These are phyloP conservation scores for Sequoia sempervirens DNA, from an alignment of 75 land plant genomes.

Conservation along the genomic window DNA sequence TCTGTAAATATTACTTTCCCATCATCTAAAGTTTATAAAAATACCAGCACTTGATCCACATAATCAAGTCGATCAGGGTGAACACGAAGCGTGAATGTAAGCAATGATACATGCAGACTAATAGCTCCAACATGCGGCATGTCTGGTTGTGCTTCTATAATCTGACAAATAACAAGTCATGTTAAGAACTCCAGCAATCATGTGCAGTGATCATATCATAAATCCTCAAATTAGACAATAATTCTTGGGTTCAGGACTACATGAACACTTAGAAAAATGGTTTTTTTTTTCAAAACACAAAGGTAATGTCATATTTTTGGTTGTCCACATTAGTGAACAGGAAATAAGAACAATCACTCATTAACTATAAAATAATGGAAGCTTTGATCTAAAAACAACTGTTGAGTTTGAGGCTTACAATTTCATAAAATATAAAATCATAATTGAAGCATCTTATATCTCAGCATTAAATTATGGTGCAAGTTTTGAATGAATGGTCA, in stretches of 20 bases:
- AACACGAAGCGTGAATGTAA: slow-evolving; percentile 87
- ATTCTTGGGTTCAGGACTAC: neutral
- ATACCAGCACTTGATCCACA: slow-evolving; percentile 98
- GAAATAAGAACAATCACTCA: neutral
- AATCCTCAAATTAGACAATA: neutral
- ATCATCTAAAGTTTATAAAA: slow-evolving; percentile 8
- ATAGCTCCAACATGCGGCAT: slow-evolving; percentile 90
- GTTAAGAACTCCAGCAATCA: neutral
- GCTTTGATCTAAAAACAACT: neutral
- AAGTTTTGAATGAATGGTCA: neutral
- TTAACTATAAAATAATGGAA: neutral
- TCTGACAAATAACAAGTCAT: slow-evolving; percentile 29
- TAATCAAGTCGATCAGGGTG: slow-evolving; percentile 98
- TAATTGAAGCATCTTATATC: neutral
- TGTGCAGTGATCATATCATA: neutral
- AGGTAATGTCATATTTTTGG: neutral
- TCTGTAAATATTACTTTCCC: neutral
- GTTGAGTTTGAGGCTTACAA: neutral
- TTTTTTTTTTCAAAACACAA: neutral
- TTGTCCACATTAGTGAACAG: neutral
- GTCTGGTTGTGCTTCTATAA: slow-evolving; percentile 91
- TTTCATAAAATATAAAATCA: neutral
- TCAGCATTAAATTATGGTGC: neutral
- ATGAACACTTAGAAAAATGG: neutral
- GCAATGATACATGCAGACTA: slow-evolving; percentile 79